Evolutionary conservation across 106 monocot genomes (phyloP).

Genomic region (Posidonia australis): DNA sequence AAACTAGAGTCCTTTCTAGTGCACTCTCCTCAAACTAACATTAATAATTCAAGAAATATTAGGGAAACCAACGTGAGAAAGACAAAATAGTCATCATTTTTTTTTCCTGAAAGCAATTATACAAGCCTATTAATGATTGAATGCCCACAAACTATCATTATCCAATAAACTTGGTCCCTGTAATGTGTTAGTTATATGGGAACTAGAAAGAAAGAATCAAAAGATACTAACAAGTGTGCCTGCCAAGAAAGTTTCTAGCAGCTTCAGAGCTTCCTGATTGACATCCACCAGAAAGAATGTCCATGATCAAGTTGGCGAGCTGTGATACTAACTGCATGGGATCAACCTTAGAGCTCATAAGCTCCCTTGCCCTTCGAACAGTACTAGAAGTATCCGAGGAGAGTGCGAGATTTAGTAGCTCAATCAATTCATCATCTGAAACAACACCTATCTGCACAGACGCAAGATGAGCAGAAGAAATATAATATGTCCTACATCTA

Average conservation of each 20-base stretch:
- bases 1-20: too few species aligned
- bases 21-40: too few species aligned
- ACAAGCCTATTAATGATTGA: too few species aligned
- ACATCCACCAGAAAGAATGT: constrained; percentile 73
- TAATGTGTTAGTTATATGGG: not conserved
- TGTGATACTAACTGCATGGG: constrained; percentile 90
- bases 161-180: not conserved
- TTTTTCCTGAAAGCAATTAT: too few species aligned
- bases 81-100: too few species aligned
- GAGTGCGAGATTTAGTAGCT: constrained; percentile 75
- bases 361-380: constrained; percentile 77
- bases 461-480: not conserved
- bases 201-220: not conserved
- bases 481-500: not conserved
- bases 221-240: constrained; percentile 47
- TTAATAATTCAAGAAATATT: too few species aligned
- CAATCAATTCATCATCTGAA: constrained; percentile 84
- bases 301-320: constrained; percentile 97
- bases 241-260: constrained; percentile 36
- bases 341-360: constrained; percentile 82
- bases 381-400: constrained; percentile 86
- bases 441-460: constrained; percentile 69
- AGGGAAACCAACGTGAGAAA: too few species aligned
- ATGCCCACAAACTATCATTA: too few species aligned
- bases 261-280: constrained; percentile 36